phyloP scores from a whole-genome alignment of 1,284 basidiomycete species.

The Heterobasidion parviporum region DNA sequence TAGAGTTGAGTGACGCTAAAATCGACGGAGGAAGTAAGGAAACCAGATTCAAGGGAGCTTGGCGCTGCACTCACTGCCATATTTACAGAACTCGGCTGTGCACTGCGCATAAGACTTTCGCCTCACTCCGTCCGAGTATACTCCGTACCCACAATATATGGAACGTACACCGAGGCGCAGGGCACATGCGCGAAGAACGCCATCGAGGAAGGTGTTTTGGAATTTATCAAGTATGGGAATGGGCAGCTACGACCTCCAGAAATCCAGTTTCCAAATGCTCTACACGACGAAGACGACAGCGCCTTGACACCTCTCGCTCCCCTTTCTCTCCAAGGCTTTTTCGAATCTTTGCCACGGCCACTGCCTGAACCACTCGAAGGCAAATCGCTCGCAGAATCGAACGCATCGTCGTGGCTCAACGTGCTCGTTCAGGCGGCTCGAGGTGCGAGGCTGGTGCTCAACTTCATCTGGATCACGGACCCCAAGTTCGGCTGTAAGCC shows the following conservation, averaged over 20 bases:
- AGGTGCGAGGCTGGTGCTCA: constrained; percentile 34
- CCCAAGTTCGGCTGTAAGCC: constrained; percentile 33
- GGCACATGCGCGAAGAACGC: constrained; percentile 43
- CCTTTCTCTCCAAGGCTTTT: constrained; percentile 43
- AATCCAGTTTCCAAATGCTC: not conserved
- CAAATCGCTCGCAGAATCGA: constrained; percentile 37
- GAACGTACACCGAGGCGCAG: constrained; percentile 35
- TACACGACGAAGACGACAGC: constrained; percentile 7
- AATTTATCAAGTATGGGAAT: constrained; percentile 47
- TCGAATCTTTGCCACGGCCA: constrained; percentile 48
- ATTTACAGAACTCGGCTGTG: constrained; percentile 41
- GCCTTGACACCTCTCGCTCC: constrained; percentile 3
- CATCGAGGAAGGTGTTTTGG: constrained; percentile 38
- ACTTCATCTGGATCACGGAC: constrained; percentile 36
- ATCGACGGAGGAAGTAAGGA: constrained; percentile 33
- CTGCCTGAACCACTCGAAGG: constrained; percentile 42
- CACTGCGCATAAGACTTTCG: constrained; percentile 44
- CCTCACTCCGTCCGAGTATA: constrained; percentile 37
- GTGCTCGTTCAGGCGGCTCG: constrained; percentile 39
- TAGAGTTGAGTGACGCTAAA: constrained; percentile 37
- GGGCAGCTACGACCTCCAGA: constrained; percentile 29
- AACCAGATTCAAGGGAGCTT: no score
- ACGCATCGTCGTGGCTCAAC: constrained; percentile 47
- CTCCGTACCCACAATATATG: constrained; percentile 36
- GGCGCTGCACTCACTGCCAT: not conserved